Base-by-base conservation (phyloP, 1,284 basidiomycete species). In the Inonotus obliquus region DNA sequence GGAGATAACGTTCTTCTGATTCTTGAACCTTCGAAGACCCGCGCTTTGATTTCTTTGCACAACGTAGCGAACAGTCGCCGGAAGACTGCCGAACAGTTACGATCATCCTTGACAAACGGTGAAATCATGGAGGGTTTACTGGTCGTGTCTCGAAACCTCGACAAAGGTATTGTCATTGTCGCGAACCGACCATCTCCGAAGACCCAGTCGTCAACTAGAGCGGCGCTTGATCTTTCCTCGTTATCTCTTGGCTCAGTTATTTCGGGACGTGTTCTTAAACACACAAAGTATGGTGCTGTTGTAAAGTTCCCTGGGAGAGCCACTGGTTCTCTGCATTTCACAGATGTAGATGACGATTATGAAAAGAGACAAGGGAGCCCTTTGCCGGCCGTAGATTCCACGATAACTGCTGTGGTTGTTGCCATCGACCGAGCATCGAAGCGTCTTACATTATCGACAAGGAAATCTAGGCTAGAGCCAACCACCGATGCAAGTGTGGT, bases 81-180 rank as follows among this genome's bases (percentile, higher is more conserved):
- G 21, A 75, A 85, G 11, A 80, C 86, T 1, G 77, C 90, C 11
- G 79, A 88, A n/a, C 88, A 92, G 67, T 77, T 97, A 21, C 84
- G 86, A 25, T 75, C 77, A 1, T 74, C 78, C 2, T 76, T 98
- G 54, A 85, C 89, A 68, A 76, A 79, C 41, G 92, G 92, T 17
- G 89, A 94, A 58, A 80, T 80, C 65, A 74, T 99, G 23, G 78
- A 87, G 13, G 87, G 91, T 54, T 79, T 99, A 4, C 84, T 92
- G 2, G 91, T 99, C 19, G 90, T 95, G 25, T 91, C 92, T n/a
- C 91, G 93, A 68, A 95, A 94, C 71, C 78, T 85, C 1, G 94
- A 92, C 67, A 94, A 93, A 68, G 87, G 88, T 13, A 81, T 98
- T 61, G 89, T 98, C 62, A 89, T 98, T 64, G 91, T 96, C 52